A percentile compares a stretch with the other conserved stretches of the same genome.
Evolutionary conservation across 2,329 filamentous ascomycete genomes (phyloP).

Genomic region (Exophiala oligosperma): DNA sequence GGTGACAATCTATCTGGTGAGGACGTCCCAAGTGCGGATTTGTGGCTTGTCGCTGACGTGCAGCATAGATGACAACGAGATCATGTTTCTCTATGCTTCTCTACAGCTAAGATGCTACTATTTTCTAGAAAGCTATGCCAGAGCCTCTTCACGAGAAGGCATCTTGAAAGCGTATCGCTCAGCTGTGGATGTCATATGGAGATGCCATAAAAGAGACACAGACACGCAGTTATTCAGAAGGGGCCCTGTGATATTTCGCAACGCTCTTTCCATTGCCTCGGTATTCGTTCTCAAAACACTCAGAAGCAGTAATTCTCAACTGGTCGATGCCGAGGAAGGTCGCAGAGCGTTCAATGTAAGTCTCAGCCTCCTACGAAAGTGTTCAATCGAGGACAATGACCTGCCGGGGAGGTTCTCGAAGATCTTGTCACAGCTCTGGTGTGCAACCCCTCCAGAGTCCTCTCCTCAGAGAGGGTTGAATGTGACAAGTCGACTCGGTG

Average conservation of each 20-base stretch:
- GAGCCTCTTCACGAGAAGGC: neutral
- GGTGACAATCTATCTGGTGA: slow-evolving; percentile 1
- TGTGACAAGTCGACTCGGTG: slow-evolving; percentile 5
- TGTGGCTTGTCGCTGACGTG: neutral
- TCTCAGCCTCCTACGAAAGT: slow-evolving; percentile 48
- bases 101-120: slow-evolving; percentile 2
- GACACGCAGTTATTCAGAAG: neutral
- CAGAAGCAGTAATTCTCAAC: slow-evolving; percentile 37
- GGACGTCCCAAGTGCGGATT: neutral
- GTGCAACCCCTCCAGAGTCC: slow-evolving; percentile 37
- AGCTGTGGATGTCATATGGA: neutral
- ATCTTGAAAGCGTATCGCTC: slow-evolving; percentile 4
- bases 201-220: neutral
- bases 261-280: slow-evolving; percentile 60
- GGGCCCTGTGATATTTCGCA: slow-evolving; percentile 62
- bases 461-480: slow-evolving; percentile 28
- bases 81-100: slow-evolving; percentile 2
- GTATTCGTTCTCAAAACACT: slow-evolving; percentile 60
- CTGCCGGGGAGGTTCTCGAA: slow-evolving; percentile 63
- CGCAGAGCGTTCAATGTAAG: slow-evolving; percentile 7
- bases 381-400: slow-evolving; percentile 63
- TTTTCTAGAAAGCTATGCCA: slow-evolving; percentile 1
- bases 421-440: slow-evolving; percentile 66
- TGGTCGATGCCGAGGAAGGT: slow-evolving; percentile 3
- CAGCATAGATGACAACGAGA: neutral